A percentile compares a stretch with the other conserved stretches of the same genome.
Conservation (phyloP, 345 rosid species). For the Diplotaxis tenuifolia region DNA sequence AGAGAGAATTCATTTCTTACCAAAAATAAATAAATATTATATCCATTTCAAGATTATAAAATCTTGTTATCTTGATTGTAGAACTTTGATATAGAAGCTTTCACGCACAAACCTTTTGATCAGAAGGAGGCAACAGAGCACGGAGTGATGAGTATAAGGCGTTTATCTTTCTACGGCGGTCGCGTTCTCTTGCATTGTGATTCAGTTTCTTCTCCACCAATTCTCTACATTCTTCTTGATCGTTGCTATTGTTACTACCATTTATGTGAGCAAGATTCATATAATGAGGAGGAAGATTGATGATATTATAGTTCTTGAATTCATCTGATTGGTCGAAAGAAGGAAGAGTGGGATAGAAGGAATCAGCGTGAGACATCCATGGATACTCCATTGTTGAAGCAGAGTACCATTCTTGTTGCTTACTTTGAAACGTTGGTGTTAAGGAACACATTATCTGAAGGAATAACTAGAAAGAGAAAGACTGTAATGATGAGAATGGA, state of each 20-base stretch:
- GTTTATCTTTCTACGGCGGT: conserved; percentile 63
- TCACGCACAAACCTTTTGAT: conserved; percentile 46
- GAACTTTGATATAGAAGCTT: not conserved
- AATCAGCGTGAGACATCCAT: conserved; percentile 18
- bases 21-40: too few relatives aligned
- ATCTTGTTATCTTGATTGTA: too few relatives aligned
- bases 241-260: not conserved
- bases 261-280: conserved; percentile 6
- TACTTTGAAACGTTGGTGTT: conserved; percentile 24
- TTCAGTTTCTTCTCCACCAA: conserved; percentile 55
- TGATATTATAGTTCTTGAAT: conserved; percentile 4
- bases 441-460: conserved; percentile 26
- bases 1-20: too few relatives aligned
- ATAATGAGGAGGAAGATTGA: conserved; percentile 4
- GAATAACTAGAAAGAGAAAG: conserved; percentile 4
- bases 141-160: conserved; percentile 58
- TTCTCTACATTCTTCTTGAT: conserved; percentile 6
- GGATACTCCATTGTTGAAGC: conserved; percentile 33
- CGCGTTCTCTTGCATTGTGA: conserved; percentile 73
- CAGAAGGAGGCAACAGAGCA: conserved; percentile 51
- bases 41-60: conserved; percentile 4
- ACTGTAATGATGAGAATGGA: conserved; percentile 11
- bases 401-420: conserved; percentile 27
- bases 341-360: conserved; percentile 29
- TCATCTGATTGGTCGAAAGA: conserved; percentile 8